Percentiles rank a stretch among this genome's conserved stretches.
Conservation (phyloP, 441 rosid species). For the Bruguiera hainesii region DNA sequence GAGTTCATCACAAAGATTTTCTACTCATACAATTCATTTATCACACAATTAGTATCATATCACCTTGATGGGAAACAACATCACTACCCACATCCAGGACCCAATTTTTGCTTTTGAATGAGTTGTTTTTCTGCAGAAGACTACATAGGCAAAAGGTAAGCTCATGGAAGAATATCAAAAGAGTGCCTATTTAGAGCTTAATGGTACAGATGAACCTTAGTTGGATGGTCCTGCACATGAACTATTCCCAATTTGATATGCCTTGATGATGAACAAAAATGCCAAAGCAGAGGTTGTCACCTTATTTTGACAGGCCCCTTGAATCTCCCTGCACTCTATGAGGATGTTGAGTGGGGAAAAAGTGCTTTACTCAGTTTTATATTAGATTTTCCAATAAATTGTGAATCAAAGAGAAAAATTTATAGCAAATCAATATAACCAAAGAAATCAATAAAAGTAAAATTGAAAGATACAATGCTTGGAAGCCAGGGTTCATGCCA, state of each 20-base stretch:
- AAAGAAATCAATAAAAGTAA: background rate
- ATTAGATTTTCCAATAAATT: too few species aligned
- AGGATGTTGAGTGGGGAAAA: background rate
- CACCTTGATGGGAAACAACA: constrained; percentile 82
- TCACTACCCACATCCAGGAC: constrained; percentile 77
- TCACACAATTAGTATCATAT: constrained; percentile 16
- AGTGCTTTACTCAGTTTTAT: too few species aligned
- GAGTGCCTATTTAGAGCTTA: background rate
- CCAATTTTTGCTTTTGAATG: constrained; percentile 74
- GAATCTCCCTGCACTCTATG: constrained; percentile 64
- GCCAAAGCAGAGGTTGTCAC: constrained; percentile 85
- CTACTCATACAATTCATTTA: background rate
- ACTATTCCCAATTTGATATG: constrained; percentile 66
- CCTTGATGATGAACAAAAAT: constrained; percentile 59
- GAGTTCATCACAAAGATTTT: too few species aligned
- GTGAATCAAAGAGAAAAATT: background rate
- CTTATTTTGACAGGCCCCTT: constrained; percentile 85
- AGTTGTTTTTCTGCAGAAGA: constrained; percentile 70
- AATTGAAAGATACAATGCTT: too few species aligned
- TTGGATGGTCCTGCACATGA: constrained; percentile 68
- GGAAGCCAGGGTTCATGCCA: too few species aligned
- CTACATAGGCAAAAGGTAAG: constrained; percentile 32
- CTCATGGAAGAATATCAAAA: background rate
- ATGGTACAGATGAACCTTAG: constrained; percentile 47
- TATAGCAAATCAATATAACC: background rate